Conservation (phyloP, 768 basidiomycete species). For the Rubroboletus pulcherrimus region DNA sequence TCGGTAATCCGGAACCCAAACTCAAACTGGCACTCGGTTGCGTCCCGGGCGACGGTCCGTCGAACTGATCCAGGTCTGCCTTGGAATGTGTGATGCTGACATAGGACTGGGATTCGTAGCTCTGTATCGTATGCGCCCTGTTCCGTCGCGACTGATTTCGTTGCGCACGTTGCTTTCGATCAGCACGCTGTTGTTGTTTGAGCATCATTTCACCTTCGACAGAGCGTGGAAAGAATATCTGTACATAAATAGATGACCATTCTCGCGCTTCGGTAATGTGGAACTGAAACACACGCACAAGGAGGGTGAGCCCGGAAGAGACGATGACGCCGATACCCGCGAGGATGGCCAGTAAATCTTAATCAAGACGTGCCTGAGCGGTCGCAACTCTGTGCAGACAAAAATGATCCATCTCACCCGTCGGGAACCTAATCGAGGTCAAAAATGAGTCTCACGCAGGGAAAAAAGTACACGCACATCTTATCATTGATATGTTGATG, state of each 20-base stretch:
- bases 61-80: background rate
- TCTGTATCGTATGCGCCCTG: background rate
- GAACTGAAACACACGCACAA: slow-evolving; percentile 38
- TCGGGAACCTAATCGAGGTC: slow-evolving; percentile 21
- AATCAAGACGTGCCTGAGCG: background rate
- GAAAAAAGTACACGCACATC: slow-evolving; percentile 32
- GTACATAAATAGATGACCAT: background rate
- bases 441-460: background rate
- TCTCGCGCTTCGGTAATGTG: background rate
- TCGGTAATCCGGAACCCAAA: slow-evolving; percentile 8
- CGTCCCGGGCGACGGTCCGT: background rate
- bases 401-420: slow-evolving; percentile 12
- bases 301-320: slow-evolving; percentile 71
- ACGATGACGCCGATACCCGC: slow-evolving; percentile 57
- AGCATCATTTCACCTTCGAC: slow-evolving; percentile 60
- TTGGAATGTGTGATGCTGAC: slow-evolving; percentile 10
- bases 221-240: slow-evolving; percentile 86
- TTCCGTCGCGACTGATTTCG: slow-evolving; percentile 16
- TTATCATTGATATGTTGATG: slow-evolving; percentile 64
- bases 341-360: slow-evolving; percentile 59
- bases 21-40: background rate
- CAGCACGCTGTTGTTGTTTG: slow-evolving; percentile 40
- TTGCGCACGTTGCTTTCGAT: slow-evolving; percentile 1
- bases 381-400: no score
- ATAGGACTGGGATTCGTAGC: slow-evolving; percentile 5